Evolutionary conservation across 2,329 filamentous ascomycete genomes (phyloP).

Genomic region (Penicillium sumatraense): DNA sequence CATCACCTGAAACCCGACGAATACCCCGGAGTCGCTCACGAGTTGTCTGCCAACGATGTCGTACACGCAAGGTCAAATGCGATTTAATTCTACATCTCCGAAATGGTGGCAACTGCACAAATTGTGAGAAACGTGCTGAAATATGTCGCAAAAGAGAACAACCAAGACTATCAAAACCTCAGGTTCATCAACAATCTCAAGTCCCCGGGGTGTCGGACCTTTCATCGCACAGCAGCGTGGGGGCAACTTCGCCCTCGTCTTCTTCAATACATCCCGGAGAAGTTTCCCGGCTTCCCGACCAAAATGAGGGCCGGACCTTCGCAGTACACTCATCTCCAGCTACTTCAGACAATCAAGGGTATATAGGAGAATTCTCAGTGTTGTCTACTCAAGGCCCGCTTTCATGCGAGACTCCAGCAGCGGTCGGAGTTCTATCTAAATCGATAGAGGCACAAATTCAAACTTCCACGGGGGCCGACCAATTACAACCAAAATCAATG

Average conservation of each 20-base stretch:
- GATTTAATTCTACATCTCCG: neutral
- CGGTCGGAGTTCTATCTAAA: neutral
- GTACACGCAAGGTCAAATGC: neutral
- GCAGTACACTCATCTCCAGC: neutral
- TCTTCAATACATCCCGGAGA: neutral
- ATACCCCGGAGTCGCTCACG: neutral
- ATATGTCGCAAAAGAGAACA: neutral
- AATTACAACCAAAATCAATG: neutral
- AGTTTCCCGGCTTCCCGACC: neutral
- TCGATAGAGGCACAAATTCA: neutral
- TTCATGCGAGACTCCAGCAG: neutral
- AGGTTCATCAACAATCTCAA: neutral
- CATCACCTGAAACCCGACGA: neutral
- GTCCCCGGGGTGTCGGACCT: neutral
- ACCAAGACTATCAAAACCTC: neutral
- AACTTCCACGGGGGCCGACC: neutral
- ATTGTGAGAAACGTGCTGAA: neutral
- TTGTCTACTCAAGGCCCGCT: neutral
- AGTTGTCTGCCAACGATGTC: neutral
- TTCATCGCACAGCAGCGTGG: neutral
- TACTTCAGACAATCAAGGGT: neutral
- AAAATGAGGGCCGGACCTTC: neutral
- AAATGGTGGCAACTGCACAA: neutral
- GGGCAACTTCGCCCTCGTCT: neutral
- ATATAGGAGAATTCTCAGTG: neutral